These are phyloP conservation scores for Astrothelium macrocarpum DNA, from an alignment of 495 filamentous ascomycete species.

Conservation along the genomic window DNA sequence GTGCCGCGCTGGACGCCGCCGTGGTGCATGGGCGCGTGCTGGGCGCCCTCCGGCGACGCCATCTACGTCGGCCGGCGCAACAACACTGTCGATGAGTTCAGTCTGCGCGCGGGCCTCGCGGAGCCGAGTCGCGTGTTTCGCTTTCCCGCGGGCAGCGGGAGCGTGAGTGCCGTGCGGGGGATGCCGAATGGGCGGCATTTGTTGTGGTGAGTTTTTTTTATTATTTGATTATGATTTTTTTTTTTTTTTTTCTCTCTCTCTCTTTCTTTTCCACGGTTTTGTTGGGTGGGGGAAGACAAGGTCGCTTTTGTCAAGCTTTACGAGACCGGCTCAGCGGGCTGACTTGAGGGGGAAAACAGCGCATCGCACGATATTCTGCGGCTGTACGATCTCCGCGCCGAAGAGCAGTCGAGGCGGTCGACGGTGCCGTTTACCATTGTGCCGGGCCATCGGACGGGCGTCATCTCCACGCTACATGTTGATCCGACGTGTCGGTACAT, in stretches of 20 bases:
- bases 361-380: conserved; percentile 91
- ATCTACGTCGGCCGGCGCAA: conserved; percentile 91
- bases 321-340: background rate
- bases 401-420: conserved; percentile 55
- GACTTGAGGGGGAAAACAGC: conserved; percentile 32
- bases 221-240: background rate
- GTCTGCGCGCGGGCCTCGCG: conserved; percentile 70
- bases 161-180: conserved; percentile 73
- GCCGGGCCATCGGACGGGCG: conserved; percentile 82
- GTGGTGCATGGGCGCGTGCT: conserved; percentile 98
- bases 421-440: conserved; percentile 89
- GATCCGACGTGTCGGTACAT: conserved; percentile 86
- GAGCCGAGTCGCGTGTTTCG: conserved; percentile 73
- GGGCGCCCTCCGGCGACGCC: conserved; percentile 91
- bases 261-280: background rate
- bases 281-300: background rate
- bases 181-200: conserved; percentile 94
- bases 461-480: conserved; percentile 72
- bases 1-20: conserved; percentile 62
- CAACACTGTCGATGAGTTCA: conserved; percentile 90
- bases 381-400: conserved; percentile 75
- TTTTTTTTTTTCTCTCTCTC: background rate
- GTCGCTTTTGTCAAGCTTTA: background rate
- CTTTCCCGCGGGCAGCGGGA: conserved; percentile 79
- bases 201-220: conserved; percentile 55